Evolutionary conservation across 73 alveolate genomes (phyloP).

Genomic region (Paraurostyla sp.): DNA sequence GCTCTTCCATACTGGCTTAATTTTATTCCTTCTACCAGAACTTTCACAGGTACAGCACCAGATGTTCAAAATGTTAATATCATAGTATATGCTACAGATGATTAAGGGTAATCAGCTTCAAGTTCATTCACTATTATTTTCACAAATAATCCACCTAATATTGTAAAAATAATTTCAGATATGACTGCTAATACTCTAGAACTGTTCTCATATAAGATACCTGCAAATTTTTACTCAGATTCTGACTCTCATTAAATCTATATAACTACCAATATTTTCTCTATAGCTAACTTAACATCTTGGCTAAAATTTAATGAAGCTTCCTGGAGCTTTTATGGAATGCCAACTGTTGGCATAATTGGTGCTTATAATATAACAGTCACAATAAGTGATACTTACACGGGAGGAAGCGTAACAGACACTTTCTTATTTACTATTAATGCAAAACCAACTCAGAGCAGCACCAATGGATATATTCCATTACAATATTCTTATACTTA

Average conservation of each 20-base stretch:
- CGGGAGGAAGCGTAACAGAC: neutral
- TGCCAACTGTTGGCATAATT: neutral
- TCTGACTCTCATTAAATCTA: neutral
- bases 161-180: neutral
- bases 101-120: neutral
- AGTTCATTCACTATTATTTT: neutral
- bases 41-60: neutral
- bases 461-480: neutral
- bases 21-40: neutral
- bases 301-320: neutral
- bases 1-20: slow-evolving; percentile 2
- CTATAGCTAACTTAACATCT: neutral
- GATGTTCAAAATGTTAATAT: neutral
- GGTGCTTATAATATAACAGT: neutral
- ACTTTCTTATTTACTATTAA: neutral
- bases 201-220: neutral
- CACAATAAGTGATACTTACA: neutral
- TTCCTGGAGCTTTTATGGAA: neutral
- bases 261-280: neutral
- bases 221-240: neutral
- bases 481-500: neutral
- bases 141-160: neutral
- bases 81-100: neutral
- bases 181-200: neutral
- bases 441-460: neutral